Evolutionary conservation across 768 basidiomycete genomes (phyloP), one percentile per base, ranked within the genome.

Genomic region (Sarcodon aspratus): DNA sequence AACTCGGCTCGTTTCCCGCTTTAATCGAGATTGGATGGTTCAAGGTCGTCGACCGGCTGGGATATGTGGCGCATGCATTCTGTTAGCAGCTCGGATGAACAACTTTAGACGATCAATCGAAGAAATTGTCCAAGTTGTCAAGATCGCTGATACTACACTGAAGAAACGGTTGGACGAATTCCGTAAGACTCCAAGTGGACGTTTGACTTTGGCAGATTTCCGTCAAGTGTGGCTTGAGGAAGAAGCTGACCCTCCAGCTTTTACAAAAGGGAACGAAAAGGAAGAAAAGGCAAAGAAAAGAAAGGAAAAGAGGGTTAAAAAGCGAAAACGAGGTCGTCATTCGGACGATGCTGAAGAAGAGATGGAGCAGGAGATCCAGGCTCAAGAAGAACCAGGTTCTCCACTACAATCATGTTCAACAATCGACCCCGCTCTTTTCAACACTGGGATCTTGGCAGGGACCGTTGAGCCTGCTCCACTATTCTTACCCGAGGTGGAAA

Each of bases 81-180:
- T 98, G 36, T 78, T 99, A 12, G 96, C 96, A 0, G 96, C 93
- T 33, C 81, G 96, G 21, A 98, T 99, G 96, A 97, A 95, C 68
- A 96, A 96, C 64, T 98, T 95, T 60, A 72, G 94, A 38, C 73
- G 96, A 43, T 89, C 85, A 21, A 75, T 97, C 9, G 88, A 94
- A 60, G 96, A 99, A 65, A 87, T 99, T 44, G 93, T 97, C 15
- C 96, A 99, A 61, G 93, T 99, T 12, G 96, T 98, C 55, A 99
- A 98, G 68, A 96, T 97, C 55, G 91, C 93, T n/a, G 93, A 97
- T 59, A 83, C 82, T 9, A 99, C 96, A 3, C 66, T 99, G 38
- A 82, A 83, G 67, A 97, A 95, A 64, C 79, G 96, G 13, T 69
- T 99, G 12, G 87, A 93, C 21, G 96, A 99, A 67, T 99, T 99